These are phyloP conservation scores for Osmanthus fragrans DNA, from an alignment of 257 asterid genomes.

Conservation along the genomic window DNA sequence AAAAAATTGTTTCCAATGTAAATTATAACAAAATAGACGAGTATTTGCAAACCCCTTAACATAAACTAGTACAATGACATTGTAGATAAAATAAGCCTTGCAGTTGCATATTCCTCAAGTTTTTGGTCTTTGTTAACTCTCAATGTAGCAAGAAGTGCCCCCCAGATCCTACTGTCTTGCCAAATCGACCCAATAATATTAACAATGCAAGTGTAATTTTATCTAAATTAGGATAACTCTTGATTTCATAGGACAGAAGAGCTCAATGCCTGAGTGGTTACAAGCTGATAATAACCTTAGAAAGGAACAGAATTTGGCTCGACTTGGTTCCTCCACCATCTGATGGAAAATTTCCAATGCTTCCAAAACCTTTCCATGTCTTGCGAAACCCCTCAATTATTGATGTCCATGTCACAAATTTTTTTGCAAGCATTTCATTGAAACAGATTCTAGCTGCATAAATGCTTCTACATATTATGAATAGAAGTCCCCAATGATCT, in stretches of 20 bases:
- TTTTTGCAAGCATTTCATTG: slow-evolving; percentile 33
- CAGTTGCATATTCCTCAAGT: slow-evolving; percentile 31
- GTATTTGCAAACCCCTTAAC: no score
- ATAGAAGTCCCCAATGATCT: slow-evolving; percentile 31
- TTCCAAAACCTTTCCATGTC: slow-evolving; percentile 42
- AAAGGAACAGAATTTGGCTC: slow-evolving; percentile 43
- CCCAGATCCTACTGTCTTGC: slow-evolving; percentile 46
- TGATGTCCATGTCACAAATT: slow-evolving; percentile 45
- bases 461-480: slow-evolving; percentile 51
- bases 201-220: slow-evolving; percentile 46
- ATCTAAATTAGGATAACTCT: slow-evolving; percentile 34
- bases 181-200: slow-evolving; percentile 46
- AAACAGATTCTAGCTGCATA: slow-evolving; percentile 40
- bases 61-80: no score
- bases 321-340: slow-evolving; percentile 37
- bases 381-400: slow-evolving; percentile 53
- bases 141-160: slow-evolving; percentile 43
- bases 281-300: slow-evolving; percentile 48
- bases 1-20: no score
- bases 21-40: no score
- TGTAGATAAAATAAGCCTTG: not conserved
- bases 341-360: slow-evolving; percentile 34
- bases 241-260: slow-evolving; percentile 38
- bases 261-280: slow-evolving; percentile 45
- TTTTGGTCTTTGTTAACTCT: slow-evolving; percentile 34